Percentiles rank a stretch among this genome's conserved stretches.
Conservation (phyloP, 176 grass and related monocot genomes). For the Triticum aestivum region DNA sequence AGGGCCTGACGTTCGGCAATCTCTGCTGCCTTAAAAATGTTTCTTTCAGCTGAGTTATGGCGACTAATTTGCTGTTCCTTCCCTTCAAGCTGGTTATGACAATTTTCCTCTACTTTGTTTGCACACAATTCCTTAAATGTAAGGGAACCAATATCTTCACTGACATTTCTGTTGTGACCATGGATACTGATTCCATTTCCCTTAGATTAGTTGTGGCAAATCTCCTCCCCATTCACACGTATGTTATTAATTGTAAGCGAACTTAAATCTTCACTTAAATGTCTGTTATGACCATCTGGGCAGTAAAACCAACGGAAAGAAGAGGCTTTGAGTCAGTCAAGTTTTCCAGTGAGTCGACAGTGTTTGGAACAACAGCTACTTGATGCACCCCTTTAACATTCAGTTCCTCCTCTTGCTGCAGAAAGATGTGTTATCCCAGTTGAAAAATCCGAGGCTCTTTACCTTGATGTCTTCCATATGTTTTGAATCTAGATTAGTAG, state of each 20-base stretch:
- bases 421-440: no score
- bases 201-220: slow-evolving; percentile 13
- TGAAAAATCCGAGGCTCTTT: no score
- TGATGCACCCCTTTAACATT: slow-evolving; percentile 8
- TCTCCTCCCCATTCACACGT: slow-evolving; percentile 17
- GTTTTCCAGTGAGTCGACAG: neutral
- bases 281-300: slow-evolving; percentile 17
- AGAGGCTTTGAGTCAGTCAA: slow-evolving; percentile 20
- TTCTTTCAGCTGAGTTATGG: slow-evolving; percentile 42
- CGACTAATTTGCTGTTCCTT: slow-evolving; percentile 20
- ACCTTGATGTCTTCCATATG: no score
- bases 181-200: neutral
- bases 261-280: slow-evolving; percentile 51
- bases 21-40: slow-evolving; percentile 39
- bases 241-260: slow-evolving; percentile 35
- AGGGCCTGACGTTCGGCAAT: slow-evolving; percentile 42
- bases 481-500: no score
- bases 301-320: slow-evolving; percentile 3
- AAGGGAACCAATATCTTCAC: slow-evolving; percentile 46
- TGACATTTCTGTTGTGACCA: slow-evolving; percentile 28
- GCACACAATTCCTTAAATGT: slow-evolving; percentile 22
- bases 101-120: slow-evolving; percentile 11
- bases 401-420: slow-evolving; percentile 20
- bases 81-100: neutral
- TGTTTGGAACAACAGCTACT: neutral